phyloP scores from a whole-genome alignment of 768 basidiomycete genomes.

The Filobasidium floriforme region DNA sequence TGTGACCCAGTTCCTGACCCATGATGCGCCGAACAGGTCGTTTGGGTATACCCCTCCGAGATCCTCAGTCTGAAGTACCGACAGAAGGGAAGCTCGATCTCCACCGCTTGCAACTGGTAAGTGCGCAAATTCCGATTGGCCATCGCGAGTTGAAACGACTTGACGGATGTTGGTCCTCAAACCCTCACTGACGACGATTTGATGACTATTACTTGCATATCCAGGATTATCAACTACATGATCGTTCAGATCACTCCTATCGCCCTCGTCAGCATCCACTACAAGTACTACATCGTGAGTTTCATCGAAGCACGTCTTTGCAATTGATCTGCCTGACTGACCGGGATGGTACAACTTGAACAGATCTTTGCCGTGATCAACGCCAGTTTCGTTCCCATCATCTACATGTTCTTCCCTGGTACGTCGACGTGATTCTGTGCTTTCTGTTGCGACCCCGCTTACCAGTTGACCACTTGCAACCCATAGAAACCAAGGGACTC shows the following conservation, averaged over 20 bases:
- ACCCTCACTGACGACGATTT: too few relatives aligned
- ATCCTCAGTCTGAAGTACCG: slow-evolving; percentile 12
- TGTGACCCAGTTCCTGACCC: not conserved
- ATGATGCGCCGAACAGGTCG: not conserved
- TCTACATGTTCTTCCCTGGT: slow-evolving; percentile 20
- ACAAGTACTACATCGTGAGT: slow-evolving; percentile 21
- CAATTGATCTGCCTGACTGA: not conserved
- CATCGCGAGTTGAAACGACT: too few relatives aligned
- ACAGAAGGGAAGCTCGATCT: slow-evolving; percentile 20
- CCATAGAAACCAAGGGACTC: slow-evolving; percentile 1
- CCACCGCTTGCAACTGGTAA: slow-evolving; percentile 23
- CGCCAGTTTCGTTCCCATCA: slow-evolving; percentile 21
- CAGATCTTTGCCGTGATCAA: slow-evolving; percentile 25
- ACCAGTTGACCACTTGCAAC: not conserved
- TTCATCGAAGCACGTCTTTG: not conserved
- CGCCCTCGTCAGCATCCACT: slow-evolving; percentile 13
- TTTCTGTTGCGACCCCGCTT: not conserved
- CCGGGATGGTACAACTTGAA: not conserved
- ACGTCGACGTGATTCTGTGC: not conserved
- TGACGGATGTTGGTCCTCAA: too few relatives aligned
- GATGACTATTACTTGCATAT: too few relatives aligned
- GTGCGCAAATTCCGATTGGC: too few relatives aligned
- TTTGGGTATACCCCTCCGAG: slow-evolving; percentile 22
- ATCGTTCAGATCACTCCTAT: slow-evolving; percentile 23
- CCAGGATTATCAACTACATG: slow-evolving; percentile 9